phyloP scores from a whole-genome alignment of 768 basidiomycete species.

The Suillus subaureus region DNA sequence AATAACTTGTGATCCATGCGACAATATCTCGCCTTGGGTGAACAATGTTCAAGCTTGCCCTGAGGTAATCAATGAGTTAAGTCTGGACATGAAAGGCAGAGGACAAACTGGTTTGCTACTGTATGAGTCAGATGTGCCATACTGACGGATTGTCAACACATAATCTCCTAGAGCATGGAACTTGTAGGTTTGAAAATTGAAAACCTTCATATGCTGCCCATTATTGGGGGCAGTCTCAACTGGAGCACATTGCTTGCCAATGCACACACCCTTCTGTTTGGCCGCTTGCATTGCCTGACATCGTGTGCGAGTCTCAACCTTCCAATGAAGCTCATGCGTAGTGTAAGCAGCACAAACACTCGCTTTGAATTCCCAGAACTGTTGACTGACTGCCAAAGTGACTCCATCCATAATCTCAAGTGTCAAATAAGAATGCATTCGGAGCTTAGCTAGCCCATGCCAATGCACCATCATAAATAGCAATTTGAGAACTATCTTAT shows the following conservation, averaged over 20 bases:
- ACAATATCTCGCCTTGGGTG: not conserved
- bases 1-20: not conserved
- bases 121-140: slow-evolving; percentile 38
- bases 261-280: not conserved
- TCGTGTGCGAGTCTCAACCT: not conserved
- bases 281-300: not conserved
- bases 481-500: slow-evolving; percentile 11
- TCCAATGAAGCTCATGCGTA: not conserved
- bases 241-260: no score
- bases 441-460: slow-evolving; percentile 14
- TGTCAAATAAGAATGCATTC: not conserved
- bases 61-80: not conserved
- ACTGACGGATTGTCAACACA: slow-evolving; percentile 13
- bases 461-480: slow-evolving; percentile 3
- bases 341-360: not conserved
- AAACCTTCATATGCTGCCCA: not conserved
- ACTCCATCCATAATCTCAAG: not conserved
- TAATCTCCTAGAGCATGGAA: slow-evolving; percentile 26
- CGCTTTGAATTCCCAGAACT: not conserved
- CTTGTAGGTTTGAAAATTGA: slow-evolving; percentile 29
- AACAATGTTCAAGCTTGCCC: slow-evolving; percentile 17
- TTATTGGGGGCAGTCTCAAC: not conserved
- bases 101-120: slow-evolving; percentile 30
- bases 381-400: not conserved
- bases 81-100: no score